phyloP scores from a whole-genome alignment of 345 rosid genomes.

The Rhodamnia rubescens region DNA sequence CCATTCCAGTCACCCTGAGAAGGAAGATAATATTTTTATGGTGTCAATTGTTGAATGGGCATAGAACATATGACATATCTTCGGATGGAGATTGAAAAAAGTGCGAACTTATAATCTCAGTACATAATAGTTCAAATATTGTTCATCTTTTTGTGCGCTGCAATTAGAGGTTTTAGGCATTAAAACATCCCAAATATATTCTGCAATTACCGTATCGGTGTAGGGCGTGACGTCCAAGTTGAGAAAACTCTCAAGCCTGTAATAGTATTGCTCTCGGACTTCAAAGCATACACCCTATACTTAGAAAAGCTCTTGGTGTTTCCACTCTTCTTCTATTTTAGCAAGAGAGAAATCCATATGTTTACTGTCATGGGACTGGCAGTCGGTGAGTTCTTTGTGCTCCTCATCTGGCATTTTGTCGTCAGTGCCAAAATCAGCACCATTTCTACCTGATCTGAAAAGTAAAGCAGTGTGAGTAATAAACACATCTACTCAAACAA shows the following conservation, averaged over 20 bases:
- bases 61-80: too few relatives aligned
- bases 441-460: constrained; percentile 27
- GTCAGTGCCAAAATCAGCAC: constrained; percentile 77
- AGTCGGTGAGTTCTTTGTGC: constrained; percentile 36
- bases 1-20: background rate
- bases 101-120: too few relatives aligned
- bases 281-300: constrained; percentile 49
- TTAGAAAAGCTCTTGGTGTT: constrained; percentile 24
- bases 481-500: too few relatives aligned
- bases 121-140: too few relatives aligned
- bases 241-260: constrained; percentile 58
- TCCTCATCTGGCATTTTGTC: constrained; percentile 61
- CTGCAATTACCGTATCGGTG: constrained; percentile 75
- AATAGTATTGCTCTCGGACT: constrained; percentile 52
- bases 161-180: too few relatives aligned
- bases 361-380: constrained; percentile 34
- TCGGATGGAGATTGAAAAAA: too few relatives aligned
- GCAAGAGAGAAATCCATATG: constrained; percentile 47
- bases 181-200: constrained; percentile 65
- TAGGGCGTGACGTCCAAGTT: constrained; percentile 67
- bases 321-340: constrained; percentile 59
- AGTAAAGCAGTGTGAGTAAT: too few relatives aligned
- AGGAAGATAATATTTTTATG: background rate
- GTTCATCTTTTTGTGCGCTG: too few relatives aligned
- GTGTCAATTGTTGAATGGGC: background rate